Percentiles rank a stretch among this genome's conserved stretches.
These are phyloP conservation scores for Telopea speciosissima DNA, from an alignment of 177 flowering plant genomes.

Conservation along the genomic window DNA sequence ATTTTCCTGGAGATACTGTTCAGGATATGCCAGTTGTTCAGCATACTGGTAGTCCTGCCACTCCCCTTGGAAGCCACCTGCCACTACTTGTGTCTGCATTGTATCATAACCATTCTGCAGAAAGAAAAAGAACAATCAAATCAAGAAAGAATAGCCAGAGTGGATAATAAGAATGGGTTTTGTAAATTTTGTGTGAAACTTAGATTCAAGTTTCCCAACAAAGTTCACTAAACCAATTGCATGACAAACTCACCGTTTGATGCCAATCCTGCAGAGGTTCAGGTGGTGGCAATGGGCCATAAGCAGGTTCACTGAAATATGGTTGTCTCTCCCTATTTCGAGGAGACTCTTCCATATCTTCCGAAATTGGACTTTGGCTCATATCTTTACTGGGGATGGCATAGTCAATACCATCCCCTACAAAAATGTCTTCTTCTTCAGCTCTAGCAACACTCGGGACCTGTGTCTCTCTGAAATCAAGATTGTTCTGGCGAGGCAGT, in stretches of 20 bases:
- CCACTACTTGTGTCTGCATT: constrained; percentile 57
- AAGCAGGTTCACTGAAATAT: constrained; percentile 74
- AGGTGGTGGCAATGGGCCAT: constrained; percentile 82
- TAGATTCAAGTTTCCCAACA: background rate
- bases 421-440: constrained; percentile 88
- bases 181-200: background rate
- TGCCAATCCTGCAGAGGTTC: constrained; percentile 70
- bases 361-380: constrained; percentile 75
- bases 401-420: constrained; percentile 85
- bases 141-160: background rate
- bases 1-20: constrained; percentile 68
- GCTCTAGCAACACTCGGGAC: constrained; percentile 47
- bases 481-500: constrained; percentile 46
- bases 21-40: constrained; percentile 80
- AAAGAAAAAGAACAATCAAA: constrained; percentile 7
- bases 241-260: constrained; percentile 47
- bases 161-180: background rate
- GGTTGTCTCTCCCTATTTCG: constrained; percentile 55
- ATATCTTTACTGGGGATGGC: constrained; percentile 62
- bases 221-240: background rate
- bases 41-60: constrained; percentile 91
- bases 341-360: constrained; percentile 99
- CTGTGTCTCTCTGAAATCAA: constrained; percentile 48
- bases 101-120: constrained; percentile 77
- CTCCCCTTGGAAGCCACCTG: constrained; percentile 69